Base-by-base conservation (phyloP, 2,329 filamentous ascomycete species). In the Pseudocercospora cruenta region DNA sequence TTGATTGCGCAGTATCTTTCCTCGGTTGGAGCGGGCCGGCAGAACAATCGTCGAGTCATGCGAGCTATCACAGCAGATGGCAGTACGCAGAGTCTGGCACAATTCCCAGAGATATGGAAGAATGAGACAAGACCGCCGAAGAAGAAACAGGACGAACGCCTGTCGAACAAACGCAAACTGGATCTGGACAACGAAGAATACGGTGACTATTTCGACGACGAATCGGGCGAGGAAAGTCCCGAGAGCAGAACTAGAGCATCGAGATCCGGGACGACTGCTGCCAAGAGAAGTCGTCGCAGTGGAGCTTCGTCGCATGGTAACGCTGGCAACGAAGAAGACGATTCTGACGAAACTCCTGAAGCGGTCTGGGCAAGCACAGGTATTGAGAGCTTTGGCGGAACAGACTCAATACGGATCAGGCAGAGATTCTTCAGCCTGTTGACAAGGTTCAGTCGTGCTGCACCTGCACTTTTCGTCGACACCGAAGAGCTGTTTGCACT, bases 61-160 rank as follows among this genome's bases (percentile, higher is more conserved):
- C 86, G 86, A 68, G 89, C 90, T 1, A 81, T 93, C 5, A 85
- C 93, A 61, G 88, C 90, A 0, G 88, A 90, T 70, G 91, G 89
- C 1, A 81, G 80, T 28, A 75, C 81, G n/a, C 78, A 86, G 16
- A 77, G 78, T 3, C 76, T 84, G 47, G 84, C 81, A 1, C 81
- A 86, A 7, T 93, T 88, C 72, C 82, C 82, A 2, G 88, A 92
- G 73, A 80, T 94, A 3, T 94, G 91, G 79, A 82, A 84, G 22
- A 86, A 87, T 60, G 91, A 94, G 78, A 86, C 85, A 1, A 83
- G 79, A 66, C 82, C 79, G 68, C 79, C 72, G 68, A 81, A 72
- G 54, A 77, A 77, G 28, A 79, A 75, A 61, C 68, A 72, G 59
- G 85, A 88, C 28, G 83, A 85, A 49, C 81, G 87, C 61, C 88